phyloP scores from a whole-genome alignment of 2,329 filamentous ascomycete species.

The Daldinia eschscholtzii region DNA sequence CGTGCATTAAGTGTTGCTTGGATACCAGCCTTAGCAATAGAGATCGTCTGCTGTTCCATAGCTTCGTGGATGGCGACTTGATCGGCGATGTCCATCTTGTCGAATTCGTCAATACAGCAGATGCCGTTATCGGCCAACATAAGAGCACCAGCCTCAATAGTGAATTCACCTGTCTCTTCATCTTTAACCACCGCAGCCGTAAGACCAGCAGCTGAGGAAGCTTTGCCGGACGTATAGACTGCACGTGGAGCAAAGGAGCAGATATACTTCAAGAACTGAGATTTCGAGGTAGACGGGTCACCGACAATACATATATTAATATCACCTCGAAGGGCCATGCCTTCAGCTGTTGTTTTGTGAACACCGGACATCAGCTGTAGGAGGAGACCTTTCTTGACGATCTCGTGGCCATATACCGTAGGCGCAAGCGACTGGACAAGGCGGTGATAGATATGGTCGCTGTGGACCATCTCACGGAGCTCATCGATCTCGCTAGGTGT shows the following conservation, averaged over 20 bases:
- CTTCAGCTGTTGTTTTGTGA: constrained; percentile 89
- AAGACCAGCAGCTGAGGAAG: constrained; percentile 95
- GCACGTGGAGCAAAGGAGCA: constrained; percentile 96
- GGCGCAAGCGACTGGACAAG: constrained; percentile 94
- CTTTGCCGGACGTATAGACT: constrained; percentile 97
- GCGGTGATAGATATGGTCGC: constrained; percentile 92
- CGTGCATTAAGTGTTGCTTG: constrained; percentile 97
- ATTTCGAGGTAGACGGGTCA: constrained; percentile 96
- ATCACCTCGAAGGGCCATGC: constrained; percentile 94
- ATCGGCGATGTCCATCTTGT: constrained; percentile 98
- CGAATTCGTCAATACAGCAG: constrained; percentile 98
- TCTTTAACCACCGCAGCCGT: constrained; percentile 98
- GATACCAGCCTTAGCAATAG: constrained; percentile 97
- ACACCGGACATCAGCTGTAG: constrained; percentile 97
- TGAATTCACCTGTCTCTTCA: constrained; percentile 98
- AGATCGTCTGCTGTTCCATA: constrained; percentile 99
- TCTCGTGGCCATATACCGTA: constrained; percentile 96
- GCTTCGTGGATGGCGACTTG: constrained; percentile 99
- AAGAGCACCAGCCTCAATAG: constrained; percentile 96
- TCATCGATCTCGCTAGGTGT: constrained; percentile 91
- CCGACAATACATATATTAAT: constrained; percentile 99
- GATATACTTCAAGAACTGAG: constrained; percentile 97
- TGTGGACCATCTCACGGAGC: constrained; percentile 91
- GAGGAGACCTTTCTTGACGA: constrained; percentile 96
- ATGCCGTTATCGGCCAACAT: constrained; percentile 98